phyloP scores from a whole-genome alignment of 2,329 filamentous ascomycete species.

The Aaosphaeria pasadenensis region DNA sequence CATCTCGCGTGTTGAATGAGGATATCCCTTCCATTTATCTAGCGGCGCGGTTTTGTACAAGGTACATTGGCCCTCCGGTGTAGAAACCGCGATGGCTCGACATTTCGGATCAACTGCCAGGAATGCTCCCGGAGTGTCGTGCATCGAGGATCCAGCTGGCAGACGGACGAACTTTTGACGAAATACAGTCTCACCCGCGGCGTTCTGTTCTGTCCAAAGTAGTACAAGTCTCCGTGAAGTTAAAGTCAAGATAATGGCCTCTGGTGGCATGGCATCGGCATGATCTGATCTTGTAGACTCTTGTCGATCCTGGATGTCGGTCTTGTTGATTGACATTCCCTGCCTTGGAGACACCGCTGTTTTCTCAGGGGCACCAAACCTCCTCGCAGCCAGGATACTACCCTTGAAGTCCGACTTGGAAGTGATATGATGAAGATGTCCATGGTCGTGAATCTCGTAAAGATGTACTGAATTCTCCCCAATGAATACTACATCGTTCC shows the following conservation, averaged over 20 bases:
- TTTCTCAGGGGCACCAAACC: constrained; percentile 57
- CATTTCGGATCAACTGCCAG: constrained; percentile 75
- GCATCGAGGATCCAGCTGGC: constrained; percentile 53
- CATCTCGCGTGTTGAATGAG: constrained; percentile 41
- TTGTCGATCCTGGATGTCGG: constrained; percentile 9
- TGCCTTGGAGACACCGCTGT: constrained; percentile 14
- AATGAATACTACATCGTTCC: constrained; percentile 84
- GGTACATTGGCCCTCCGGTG: constrained; percentile 67
- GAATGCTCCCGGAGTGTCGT: constrained; percentile 60
- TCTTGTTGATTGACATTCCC: constrained; percentile 15
- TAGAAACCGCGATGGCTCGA: constrained; percentile 64
- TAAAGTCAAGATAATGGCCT: constrained; percentile 74
- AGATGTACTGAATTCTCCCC: constrained; percentile 81
- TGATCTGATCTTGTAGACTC: constrained; percentile 17
- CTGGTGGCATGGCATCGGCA: constrained; percentile 57
- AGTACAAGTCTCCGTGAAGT: constrained; percentile 74
- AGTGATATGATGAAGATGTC: constrained; percentile 72
- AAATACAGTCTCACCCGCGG: constrained; percentile 55
- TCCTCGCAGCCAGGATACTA: constrained; percentile 73
- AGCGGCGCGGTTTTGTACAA: constrained; percentile 67
- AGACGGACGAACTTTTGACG: constrained; percentile 58
- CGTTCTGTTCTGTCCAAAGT: constrained; percentile 59
- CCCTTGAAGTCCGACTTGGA: constrained; percentile 75
- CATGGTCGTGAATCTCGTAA: constrained; percentile 67
- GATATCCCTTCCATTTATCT: constrained; percentile 48